phyloP scores from a whole-genome alignment of 306 rosid species.

The Crotalaria pallida region DNA sequence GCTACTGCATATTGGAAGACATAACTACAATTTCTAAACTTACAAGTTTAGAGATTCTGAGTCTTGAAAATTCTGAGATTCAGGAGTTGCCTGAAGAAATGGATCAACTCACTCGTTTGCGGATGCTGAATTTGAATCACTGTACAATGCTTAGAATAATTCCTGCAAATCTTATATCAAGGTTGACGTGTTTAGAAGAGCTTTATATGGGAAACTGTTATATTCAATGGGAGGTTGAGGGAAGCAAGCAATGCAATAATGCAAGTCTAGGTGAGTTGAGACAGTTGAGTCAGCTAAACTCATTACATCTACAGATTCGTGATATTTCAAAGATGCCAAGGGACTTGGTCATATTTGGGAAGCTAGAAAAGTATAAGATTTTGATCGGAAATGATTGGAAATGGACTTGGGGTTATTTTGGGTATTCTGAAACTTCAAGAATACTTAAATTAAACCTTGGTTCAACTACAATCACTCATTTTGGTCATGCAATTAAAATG shows the following conservation, averaged over 20 bases:
- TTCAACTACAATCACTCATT: neutral
- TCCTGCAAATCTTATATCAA: slow-evolving; percentile 19
- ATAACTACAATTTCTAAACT: neutral
- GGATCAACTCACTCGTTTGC: slow-evolving; percentile 2
- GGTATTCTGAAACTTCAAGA: neutral
- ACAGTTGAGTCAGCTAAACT: neutral
- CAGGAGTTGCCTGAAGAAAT: slow-evolving; percentile 21
- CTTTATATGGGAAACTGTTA: neutral
- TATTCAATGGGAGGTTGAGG: neutral
- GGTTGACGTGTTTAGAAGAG: slow-evolving; percentile 21
- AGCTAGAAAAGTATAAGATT: neutral
- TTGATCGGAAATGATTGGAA: neutral
- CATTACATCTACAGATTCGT: neutral
- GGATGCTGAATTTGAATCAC: neutral
- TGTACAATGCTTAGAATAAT: slow-evolving; percentile 21
- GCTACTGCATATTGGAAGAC: neutral
- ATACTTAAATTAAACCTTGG: neutral
- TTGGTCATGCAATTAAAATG: neutral
- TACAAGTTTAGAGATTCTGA: neutral
- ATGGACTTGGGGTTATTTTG: neutral
- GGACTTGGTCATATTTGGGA: neutral
- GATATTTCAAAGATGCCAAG: neutral
- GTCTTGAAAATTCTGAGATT: neutral
- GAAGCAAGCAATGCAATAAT: neutral
- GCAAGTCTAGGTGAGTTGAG: neutral